These are phyloP conservation scores for Perilla frutescens DNA, from an alignment of 257 asterid genomes.

Conservation along the genomic window DNA sequence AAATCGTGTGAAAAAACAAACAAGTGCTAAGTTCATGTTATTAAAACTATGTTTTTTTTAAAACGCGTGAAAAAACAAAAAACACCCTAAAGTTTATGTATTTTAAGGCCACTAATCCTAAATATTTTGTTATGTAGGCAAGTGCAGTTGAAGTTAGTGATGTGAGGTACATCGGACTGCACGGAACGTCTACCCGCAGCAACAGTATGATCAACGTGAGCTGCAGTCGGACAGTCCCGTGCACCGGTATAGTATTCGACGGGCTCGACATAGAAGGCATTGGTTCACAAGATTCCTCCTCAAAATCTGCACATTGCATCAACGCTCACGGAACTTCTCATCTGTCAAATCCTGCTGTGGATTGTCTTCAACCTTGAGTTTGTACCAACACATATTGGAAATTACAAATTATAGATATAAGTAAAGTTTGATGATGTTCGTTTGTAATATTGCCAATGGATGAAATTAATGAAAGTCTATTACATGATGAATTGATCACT, in stretches of 20 bases:
- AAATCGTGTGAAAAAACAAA: too few relatives aligned
- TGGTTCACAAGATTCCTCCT: background rate
- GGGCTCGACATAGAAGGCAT: background rate
- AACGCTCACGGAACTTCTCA: background rate
- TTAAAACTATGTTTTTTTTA: too few relatives aligned
- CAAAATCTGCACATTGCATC: background rate
- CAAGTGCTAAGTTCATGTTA: too few relatives aligned
- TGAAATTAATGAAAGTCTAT: too few relatives aligned
- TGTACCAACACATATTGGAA: background rate
- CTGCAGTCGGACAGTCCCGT: constrained; percentile 19
- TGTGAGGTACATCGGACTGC: constrained; percentile 5
- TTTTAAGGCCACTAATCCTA: too few relatives aligned
- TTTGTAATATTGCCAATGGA: too few relatives aligned
- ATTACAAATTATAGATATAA: too few relatives aligned
- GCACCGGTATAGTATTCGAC: background rate
- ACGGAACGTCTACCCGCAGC: background rate
- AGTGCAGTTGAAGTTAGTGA: constrained; percentile 7
- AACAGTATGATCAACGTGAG: background rate
- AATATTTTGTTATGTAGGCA: background rate
- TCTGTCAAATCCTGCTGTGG: background rate
- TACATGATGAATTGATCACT: too few relatives aligned
- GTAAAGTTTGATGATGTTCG: too few relatives aligned
- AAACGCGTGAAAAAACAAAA: too few relatives aligned
- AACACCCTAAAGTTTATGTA: too few relatives aligned
- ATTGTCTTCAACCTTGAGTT: background rate